phyloP scores from a whole-genome alignment of 192 early-diverging fungal genomes.

The Coemansia sp. region DNA sequence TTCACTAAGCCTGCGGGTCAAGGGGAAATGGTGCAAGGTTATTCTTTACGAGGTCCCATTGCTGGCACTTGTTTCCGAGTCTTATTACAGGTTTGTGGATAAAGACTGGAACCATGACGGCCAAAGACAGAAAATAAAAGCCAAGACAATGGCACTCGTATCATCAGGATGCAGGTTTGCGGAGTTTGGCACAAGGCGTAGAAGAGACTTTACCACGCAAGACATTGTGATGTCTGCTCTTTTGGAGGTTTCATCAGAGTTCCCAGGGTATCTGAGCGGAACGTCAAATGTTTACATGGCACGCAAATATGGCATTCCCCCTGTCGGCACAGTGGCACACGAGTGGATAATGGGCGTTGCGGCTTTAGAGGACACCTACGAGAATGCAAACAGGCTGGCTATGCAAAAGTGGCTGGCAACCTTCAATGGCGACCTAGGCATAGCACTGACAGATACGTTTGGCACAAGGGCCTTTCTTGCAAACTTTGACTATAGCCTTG shows the following conservation, averaged over 20 bases:
- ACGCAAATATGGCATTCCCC: conserved; percentile 45
- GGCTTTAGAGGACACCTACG: conserved; percentile 61
- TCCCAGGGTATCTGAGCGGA: conserved; percentile 58
- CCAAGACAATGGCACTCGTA: conserved; percentile 58
- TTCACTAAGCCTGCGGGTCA: conserved; percentile 54
- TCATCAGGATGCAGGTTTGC: conserved; percentile 66
- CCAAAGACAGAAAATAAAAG: conserved; percentile 56
- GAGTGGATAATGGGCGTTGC: conserved; percentile 79
- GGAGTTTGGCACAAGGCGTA: conserved; percentile 76
- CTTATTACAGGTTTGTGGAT: conserved; percentile 69
- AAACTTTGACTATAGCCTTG: conserved; percentile 59
- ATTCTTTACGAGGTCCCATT: conserved; percentile 79
- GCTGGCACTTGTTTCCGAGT: conserved; percentile 68
- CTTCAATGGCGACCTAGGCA: conserved; percentile 59
- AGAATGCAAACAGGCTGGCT: conserved; percentile 61
- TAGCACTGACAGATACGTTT: conserved; percentile 77
- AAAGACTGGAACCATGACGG: conserved; percentile 66
- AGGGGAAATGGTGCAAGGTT: conserved; percentile 66
- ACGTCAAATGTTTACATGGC: conserved; percentile 77
- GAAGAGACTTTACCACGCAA: conserved; percentile 68
- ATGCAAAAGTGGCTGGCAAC: conserved; percentile 62
- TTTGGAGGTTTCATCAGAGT: conserved; percentile 11
- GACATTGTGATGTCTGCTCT: conserved; percentile 62
- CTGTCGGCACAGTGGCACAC: conserved; percentile 62
- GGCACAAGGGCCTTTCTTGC: conserved; percentile 64